Base-by-base conservation (phyloP, 148 eudicot species). In the Camellia sinensis region DNA sequence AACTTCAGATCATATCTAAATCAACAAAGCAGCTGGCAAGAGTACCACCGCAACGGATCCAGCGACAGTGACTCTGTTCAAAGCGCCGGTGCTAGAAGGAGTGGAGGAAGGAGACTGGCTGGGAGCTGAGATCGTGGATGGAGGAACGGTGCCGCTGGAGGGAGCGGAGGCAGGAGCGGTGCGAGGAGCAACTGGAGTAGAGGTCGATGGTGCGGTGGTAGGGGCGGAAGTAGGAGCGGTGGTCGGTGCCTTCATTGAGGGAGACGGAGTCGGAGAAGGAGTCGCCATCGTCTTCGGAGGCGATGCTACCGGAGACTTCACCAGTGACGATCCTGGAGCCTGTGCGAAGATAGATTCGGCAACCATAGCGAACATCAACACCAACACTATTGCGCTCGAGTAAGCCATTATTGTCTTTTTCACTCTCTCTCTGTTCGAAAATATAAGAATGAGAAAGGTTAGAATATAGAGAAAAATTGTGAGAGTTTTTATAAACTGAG, bases 271-370 rank as follows among this genome's bases (percentile, higher is more conserved):
- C 5, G 50, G 5, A 46, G 50, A 7, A 46, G 50, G 50, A 46
- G 50, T 46, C 50, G 50, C 50, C 50, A 62, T 80, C 57, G 81
- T 60, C 10, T 73, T 52, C 12, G 85, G 83, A 11, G 89, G 87
- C 0, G 88, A 71, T 0, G 82, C 83, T 0, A 53, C 18, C 4
- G 50, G 87, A 3, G 84, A 29, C 3, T 78, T 63, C 3, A 59
- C 73, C 19, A 89, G 29, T 29, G 29, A 29, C 45, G 88, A 65
- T 0, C 54, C 41, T 0, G 93, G 93, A 8, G 87, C 78, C 80
- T 90, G 93, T 14, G 91, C 87, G 3, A 90, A 8, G 19, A 86
- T 87, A 2, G 88, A 76, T 64, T 84, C 85, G 8, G 81, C 91
- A 5, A 88, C 57, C 77, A 86, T 22, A 40, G 87, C 83, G 65